Evolutionary conservation across 176 grass and related monocot species (phyloP).

Genomic region (Oryza glumipatula): DNA sequence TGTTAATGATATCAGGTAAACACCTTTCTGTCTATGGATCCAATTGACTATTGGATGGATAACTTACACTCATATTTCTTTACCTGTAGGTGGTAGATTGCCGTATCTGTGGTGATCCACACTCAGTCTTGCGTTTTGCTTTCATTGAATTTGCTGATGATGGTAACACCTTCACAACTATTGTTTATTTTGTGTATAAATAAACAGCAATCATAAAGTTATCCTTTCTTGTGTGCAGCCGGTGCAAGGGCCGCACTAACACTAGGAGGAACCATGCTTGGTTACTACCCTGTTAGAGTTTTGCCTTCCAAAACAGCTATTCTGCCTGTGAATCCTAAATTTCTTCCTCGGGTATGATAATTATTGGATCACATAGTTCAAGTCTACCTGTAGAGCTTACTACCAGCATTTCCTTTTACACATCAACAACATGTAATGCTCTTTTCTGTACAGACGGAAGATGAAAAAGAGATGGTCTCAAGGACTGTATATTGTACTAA

Average conservation of each 20-base stretch:
- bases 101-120: slow-evolving; percentile 89
- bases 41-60: slow-evolving; percentile 5
- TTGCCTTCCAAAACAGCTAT: slow-evolving; percentile 96
- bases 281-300: slow-evolving; percentile 86
- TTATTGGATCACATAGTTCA: slow-evolving; percentile 10
- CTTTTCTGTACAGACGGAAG: slow-evolving; percentile 60
- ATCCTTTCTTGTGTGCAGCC: slow-evolving; percentile 52
- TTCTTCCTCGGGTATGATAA: slow-evolving; percentile 74
- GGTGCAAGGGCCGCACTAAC: slow-evolving; percentile 76
- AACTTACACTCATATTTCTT: slow-evolving; percentile 28
- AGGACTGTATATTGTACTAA: slow-evolving; percentile 98
- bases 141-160: slow-evolving; percentile 96
- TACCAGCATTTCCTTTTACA: neutral
- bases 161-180: slow-evolving; percentile 44
- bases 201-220: slow-evolving; percentile 25
- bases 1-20: neutral
- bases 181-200: slow-evolving; percentile 28
- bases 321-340: slow-evolving; percentile 90
- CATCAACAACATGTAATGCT: slow-evolving; percentile 2
- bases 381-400: neutral
- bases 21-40: neutral
- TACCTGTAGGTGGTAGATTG: slow-evolving; percentile 84
- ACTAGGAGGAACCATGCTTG: slow-evolving; percentile 74
- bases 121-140: slow-evolving; percentile 87
- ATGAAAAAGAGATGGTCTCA: slow-evolving; percentile 88